Evolutionary conservation across 768 basidiomycete species (phyloP), one percentile per base, ranked within the genome.

Genomic region (Pholiota microspora): DNA sequence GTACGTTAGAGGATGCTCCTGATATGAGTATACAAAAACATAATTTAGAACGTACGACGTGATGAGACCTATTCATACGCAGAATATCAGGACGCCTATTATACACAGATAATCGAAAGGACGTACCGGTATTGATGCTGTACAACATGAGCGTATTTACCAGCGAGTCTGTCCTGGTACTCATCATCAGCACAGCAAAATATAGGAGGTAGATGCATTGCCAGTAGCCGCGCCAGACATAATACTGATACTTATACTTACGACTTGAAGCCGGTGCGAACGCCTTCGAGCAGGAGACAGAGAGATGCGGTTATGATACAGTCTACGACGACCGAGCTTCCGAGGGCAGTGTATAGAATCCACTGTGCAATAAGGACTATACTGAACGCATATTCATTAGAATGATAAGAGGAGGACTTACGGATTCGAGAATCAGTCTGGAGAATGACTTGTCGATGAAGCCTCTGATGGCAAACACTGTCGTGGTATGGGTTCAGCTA

Each of bases 101-200:
- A 28, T 24, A 3, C 29, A 24, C 6, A 31, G 40, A 18, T 13
- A 31, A 49, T n/a, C n/a, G 16, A 28, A 16, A 45, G 40, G 23
- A 32, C 68, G 49, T 42, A 60, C 57, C 58, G 2, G 66, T 65
- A 24, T 67, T 67, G 50, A 67, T 62, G 9, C 59, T 63, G 27
- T 64, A 67, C 2, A 62, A 27, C 61, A 67, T 67, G 23, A 67
- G 47, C 1, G 58, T 63, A 16, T 62, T 61, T 24, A 67, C 60
- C 45, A 67, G 47, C 2, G 64, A 60, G 34, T 64, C 66, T 32
- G 64, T 61, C 29, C 66, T 67, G 32, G 7, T 6, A 23, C 12
- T 5, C 0, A 8, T 9, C 25, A 18, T 16, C n/a, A 3, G 23
- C 5, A 34, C 24, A 18, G 28, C 29, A 12, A 25, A 46, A n/a